Base-by-base conservation (phyloP, 306 rosid genomes). In the Parietaria judaica region DNA sequence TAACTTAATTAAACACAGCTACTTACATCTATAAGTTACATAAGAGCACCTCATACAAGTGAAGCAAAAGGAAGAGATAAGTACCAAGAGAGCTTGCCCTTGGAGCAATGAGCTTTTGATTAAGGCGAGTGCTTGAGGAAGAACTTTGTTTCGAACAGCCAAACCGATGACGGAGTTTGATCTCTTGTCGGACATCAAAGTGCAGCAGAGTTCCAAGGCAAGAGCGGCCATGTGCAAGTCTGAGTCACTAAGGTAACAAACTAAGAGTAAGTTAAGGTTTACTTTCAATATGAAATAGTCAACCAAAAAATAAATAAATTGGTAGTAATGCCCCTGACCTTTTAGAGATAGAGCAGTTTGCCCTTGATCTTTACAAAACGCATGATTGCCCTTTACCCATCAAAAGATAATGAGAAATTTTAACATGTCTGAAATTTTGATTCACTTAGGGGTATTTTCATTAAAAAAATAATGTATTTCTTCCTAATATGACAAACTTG, bases 191-290 rank as follows among this genome's bases (percentile, higher is more conserved):
- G 84, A 85, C 99, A 94, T 94, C 59, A 94, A 78, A 69, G 99
- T 94, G 81, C 95, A 86, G 78, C 97, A 89, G 45, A 94, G 90
- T 72, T 83, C 97, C 84, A 94, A 76, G 72, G 99, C 95, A 76
- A 94, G 99, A 41, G 97, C 97, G 16, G 99, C 86, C 97, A 94
- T 89, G 71, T 89, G 99, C 84, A 94, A 84, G 83, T 94, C 99
- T 47, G 97, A 94, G 79, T 94, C 99, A 81, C 99, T 94, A 78
- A 51, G 76, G 52, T 64, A 53, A 70, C 35, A 51, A 60, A 23
- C 44, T 46, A 71, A 14, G 52, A 68, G 47, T n/a, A n/a, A n/a
- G n/a, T n/a, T n/a, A n/a, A n/a, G n/a, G n/a, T n/a, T n/a, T n/a
- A 23, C 31, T 57, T 68, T 11, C 48, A 43, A 51, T 23, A 36